These are phyloP conservation scores for Abelmoschus esculentus DNA, from an alignment of 345 rosid species.

Conservation along the genomic window DNA sequence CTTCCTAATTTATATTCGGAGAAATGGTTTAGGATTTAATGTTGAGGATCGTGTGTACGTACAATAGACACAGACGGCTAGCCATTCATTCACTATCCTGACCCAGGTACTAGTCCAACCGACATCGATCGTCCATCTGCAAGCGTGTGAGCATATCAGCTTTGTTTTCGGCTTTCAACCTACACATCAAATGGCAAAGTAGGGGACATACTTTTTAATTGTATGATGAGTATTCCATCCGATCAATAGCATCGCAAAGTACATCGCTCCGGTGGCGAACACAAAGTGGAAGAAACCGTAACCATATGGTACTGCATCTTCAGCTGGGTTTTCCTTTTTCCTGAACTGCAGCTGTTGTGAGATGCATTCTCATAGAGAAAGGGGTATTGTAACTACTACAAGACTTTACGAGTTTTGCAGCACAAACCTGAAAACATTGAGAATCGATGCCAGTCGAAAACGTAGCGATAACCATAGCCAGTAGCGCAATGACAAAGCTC, in stretches of 20 bases:
- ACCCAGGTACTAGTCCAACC: constrained; percentile 99
- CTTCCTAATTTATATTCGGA: no score
- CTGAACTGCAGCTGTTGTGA: constrained; percentile 35
- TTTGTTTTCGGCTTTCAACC: neutral
- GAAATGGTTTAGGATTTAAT: neutral
- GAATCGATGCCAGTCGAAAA: constrained; percentile 97
- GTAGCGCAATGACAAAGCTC: constrained; percentile 83
- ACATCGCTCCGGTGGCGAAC: constrained; percentile 95
- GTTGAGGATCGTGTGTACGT: constrained; percentile 25
- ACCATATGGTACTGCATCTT: constrained; percentile 78
- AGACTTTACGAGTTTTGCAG: neutral
- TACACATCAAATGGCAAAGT: neutral
- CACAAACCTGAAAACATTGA: constrained; percentile 74
- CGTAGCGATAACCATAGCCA: constrained; percentile 87
- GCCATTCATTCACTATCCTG: constrained; percentile 83
- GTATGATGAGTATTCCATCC: constrained; percentile 93
- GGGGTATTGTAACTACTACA: neutral
- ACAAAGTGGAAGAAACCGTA: constrained; percentile 97
- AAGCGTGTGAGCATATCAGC: neutral
- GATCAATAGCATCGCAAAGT: constrained; percentile 82
- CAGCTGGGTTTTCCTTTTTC: constrained; percentile 43
- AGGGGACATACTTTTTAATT: constrained; percentile 54
- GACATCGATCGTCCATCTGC: constrained; percentile 96
- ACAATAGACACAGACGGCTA: constrained; percentile 90
- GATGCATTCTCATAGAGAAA: neutral